phyloP scores from a whole-genome alignment of 352 stramenopile species.

The Globisporangium paddicum region DNA sequence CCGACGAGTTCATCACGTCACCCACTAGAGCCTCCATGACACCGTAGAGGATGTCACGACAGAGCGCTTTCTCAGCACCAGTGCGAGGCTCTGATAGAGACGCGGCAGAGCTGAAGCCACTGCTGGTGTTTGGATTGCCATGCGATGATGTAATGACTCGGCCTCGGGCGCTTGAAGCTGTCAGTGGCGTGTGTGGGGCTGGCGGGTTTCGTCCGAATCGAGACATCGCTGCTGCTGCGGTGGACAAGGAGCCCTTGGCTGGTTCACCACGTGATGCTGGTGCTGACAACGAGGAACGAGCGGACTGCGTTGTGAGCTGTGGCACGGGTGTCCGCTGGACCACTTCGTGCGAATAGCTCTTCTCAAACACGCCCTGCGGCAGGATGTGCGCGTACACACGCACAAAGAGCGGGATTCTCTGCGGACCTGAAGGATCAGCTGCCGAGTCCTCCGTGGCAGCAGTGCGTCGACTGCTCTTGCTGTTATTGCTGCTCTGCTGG shows the following conservation, averaged over 20 bases:
- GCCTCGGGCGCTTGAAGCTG: conserved; percentile 2
- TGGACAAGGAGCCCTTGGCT: neutral
- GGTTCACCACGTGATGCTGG: neutral
- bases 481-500: conserved; percentile 7
- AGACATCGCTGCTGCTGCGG: neutral
- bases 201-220: neutral
- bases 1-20: conserved; percentile 49
- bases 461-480: conserved; percentile 2
- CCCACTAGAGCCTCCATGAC: conserved; percentile 57
- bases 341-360: conserved; percentile 31
- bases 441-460: neutral
- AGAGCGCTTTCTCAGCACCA: conserved; percentile 18
- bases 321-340: conserved; percentile 33
- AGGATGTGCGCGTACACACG: conserved; percentile 59
- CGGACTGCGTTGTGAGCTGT: conserved; percentile 2
- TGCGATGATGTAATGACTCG: too few species aligned
- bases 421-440: neutral
- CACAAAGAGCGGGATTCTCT: conserved; percentile 31
- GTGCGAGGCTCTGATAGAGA: neutral
- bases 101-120: neutral
- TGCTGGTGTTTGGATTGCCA: too few species aligned
- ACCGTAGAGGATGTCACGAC: conserved; percentile 38
- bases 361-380: conserved; percentile 41
- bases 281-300: neutral
- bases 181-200: conserved; percentile 4